Evolutionary conservation across 495 filamentous ascomycete genomes (phyloP).

Genomic region (Aspergillus taichungensis): DNA sequence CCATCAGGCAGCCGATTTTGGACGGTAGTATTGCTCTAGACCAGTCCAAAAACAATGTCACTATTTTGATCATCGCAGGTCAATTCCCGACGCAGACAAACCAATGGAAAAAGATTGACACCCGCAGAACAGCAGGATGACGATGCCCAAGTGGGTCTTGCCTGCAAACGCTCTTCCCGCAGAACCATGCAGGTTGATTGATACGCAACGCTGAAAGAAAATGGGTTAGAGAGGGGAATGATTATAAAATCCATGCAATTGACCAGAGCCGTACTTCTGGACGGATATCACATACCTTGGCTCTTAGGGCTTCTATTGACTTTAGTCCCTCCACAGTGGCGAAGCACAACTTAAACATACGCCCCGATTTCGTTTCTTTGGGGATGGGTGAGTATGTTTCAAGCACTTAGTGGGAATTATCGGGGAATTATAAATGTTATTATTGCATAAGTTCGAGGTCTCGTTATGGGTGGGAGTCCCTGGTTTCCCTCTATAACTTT

Average conservation of each 20-base stretch:
- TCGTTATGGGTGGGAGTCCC: too few species aligned
- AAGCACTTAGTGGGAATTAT: too few species aligned
- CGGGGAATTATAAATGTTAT: too few species aligned
- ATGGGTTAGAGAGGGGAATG: too few species aligned
- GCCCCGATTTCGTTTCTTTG: background rate
- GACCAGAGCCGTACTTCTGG: background rate
- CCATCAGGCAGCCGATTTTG: too few species aligned
- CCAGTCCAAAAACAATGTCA: too few species aligned
- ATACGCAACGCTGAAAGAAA: background rate
- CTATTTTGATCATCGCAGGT: background rate
- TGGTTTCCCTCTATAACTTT: too few species aligned
- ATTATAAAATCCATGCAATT: too few species aligned
- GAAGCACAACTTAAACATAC: background rate
- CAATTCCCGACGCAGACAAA: background rate
- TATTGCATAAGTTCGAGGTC: too few species aligned
- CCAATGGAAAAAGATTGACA: too few species aligned
- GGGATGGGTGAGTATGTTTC: background rate
- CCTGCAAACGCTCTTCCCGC: conserved; percentile 6
- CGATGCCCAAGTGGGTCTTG: background rate
- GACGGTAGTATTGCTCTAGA: too few species aligned
- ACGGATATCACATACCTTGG: conserved; percentile 4
- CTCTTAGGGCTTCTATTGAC: conserved; percentile 1
- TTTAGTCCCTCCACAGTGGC: background rate
- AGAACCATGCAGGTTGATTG: conserved; percentile 5
- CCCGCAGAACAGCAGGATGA: too few species aligned